phyloP scores from a whole-genome alignment of 495 filamentous ascomycete species.

The Gamarada debralockiae region DNA sequence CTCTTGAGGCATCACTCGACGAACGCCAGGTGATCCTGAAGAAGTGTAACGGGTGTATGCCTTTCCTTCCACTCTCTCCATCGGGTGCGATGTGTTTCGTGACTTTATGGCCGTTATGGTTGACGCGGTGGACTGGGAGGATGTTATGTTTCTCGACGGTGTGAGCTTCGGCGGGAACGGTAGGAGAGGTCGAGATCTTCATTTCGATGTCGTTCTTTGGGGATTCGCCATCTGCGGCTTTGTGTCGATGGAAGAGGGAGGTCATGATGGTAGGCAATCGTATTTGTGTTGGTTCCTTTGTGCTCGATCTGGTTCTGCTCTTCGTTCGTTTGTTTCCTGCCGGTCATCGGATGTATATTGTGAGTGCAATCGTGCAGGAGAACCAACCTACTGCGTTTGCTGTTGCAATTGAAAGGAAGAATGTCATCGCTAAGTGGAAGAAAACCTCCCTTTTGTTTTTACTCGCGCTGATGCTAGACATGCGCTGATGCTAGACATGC shows the following conservation, averaged over 20 bases:
- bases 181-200: neutral
- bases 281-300: neutral
- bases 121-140: slow-evolving; percentile 6
- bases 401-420: too few species aligned
- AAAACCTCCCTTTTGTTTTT: too few species aligned
- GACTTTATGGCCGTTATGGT: slow-evolving; percentile 5
- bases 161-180: neutral
- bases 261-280: neutral
- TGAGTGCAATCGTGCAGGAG: too few species aligned
- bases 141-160: neutral
- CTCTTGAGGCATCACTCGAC: slow-evolving; percentile 16
- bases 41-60: slow-evolving; percentile 58
- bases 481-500: too few species aligned
- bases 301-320: too few species aligned
- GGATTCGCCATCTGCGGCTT: neutral
- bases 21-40: slow-evolving; percentile 52
- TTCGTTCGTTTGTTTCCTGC: too few species aligned
- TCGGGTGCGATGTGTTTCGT: slow-evolving; percentile 18
- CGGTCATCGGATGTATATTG: too few species aligned
- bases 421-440: too few species aligned
- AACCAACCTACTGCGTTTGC: too few species aligned
- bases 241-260: neutral
- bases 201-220: neutral
- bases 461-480: too few species aligned
- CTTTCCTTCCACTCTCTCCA: slow-evolving; percentile 58